Evolutionary conservation across 2,329 filamentous ascomycete species (phyloP).

Genomic region (Basipetospora chlamydospora): DNA sequence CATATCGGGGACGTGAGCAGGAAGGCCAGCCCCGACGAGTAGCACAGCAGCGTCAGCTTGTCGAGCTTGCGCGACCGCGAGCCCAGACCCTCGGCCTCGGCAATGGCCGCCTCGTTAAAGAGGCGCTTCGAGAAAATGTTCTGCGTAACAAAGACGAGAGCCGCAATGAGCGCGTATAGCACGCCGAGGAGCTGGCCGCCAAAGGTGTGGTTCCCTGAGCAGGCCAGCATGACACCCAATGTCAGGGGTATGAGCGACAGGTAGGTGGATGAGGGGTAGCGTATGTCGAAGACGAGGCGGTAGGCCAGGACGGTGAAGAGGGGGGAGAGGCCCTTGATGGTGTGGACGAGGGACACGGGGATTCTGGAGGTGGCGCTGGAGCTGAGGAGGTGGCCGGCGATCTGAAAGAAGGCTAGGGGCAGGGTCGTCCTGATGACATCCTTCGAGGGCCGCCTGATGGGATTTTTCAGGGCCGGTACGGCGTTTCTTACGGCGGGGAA

Average conservation of each 20-base stretch:
- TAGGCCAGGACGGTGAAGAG: constrained; percentile 93
- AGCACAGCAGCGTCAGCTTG: constrained; percentile 91
- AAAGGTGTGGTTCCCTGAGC: constrained; percentile 66
- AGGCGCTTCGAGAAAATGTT: constrained; percentile 98
- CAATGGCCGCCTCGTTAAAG: constrained; percentile 84
- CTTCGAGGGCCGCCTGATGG: constrained; percentile 64
- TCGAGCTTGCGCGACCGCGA: constrained; percentile 66
- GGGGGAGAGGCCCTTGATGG: constrained; percentile 93
- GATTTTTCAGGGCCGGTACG: constrained; percentile 68
- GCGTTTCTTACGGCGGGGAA: constrained; percentile 57
- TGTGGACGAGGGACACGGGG: constrained; percentile 92
- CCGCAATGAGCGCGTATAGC: constrained; percentile 73
- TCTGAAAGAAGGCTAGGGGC: constrained; percentile 85
- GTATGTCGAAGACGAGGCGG: constrained; percentile 74
- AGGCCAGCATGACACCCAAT: constrained; percentile 87
- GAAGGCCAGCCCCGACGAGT: constrained; percentile 90
- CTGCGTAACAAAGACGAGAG: constrained; percentile 89
- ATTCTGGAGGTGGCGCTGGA: constrained; percentile 91
- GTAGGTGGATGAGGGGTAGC: constrained; percentile 77
- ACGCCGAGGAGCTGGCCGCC: constrained; percentile 84
- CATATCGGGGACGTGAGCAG: constrained; percentile 79
- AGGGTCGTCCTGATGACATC: constrained; percentile 78
- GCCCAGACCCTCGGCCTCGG: constrained; percentile 56
- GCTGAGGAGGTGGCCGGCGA: constrained; percentile 83
- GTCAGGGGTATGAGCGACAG: constrained; percentile 83